Conservation (phyloP, 1,284 basidiomycete genomes). For the Mrakiaceae sp. region DNA sequence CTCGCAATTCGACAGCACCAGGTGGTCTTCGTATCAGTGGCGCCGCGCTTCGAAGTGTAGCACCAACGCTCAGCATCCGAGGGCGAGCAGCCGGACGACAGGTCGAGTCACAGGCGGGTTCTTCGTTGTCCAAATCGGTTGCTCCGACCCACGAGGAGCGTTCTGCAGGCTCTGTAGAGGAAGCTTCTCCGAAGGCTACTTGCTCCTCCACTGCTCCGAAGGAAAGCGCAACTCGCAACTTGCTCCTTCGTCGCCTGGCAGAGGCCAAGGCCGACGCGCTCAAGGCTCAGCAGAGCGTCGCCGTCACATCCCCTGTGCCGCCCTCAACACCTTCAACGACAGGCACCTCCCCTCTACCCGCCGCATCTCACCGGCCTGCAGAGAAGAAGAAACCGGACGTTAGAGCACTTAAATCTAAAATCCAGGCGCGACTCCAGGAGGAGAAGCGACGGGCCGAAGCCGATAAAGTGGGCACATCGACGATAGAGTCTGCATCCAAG, state of each 20-base stretch:
- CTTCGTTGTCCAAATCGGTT: no score
- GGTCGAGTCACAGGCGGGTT: no score
- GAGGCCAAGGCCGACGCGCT: conserved; percentile 13
- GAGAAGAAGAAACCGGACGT: conserved; percentile 10
- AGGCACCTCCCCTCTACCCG: not conserved
- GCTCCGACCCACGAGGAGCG: no score
- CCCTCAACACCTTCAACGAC: not conserved
- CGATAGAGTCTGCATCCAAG: no score
- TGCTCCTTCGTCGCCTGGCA: conserved; percentile 11
- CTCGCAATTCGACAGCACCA: no score
- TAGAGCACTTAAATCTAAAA: not conserved
- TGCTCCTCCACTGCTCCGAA: not conserved
- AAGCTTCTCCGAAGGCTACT: not conserved
- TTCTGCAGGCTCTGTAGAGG: no score
- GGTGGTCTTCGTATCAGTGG: no score
- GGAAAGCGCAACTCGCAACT: not conserved
- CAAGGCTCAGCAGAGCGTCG: no score
- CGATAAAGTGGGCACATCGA: not conserved
- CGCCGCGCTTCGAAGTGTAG: no score
- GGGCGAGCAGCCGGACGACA: no score
- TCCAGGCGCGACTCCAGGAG: conserved; percentile 7
- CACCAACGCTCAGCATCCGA: no score
- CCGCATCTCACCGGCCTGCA: not conserved
- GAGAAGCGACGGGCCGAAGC: not conserved
- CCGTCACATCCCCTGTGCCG: no score